Conservation (phyloP, 177 flowering plant species). For the Vitis hybrid region DNA sequence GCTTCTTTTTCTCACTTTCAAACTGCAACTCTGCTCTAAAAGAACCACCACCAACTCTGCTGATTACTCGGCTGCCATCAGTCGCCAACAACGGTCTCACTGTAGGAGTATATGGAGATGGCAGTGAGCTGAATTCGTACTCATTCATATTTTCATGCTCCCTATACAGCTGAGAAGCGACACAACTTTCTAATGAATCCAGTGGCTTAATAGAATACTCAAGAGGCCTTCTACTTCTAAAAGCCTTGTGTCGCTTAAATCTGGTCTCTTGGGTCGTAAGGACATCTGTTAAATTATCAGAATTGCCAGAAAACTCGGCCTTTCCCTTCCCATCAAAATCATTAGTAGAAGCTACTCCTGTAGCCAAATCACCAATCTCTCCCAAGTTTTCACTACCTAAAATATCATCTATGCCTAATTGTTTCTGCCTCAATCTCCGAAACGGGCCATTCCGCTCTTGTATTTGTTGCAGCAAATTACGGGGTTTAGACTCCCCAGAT, state of each 20-base stretch:
- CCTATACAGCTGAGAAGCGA: slow-evolving; percentile 52
- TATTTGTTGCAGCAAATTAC: slow-evolving; percentile 3
- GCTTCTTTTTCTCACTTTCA: slow-evolving; percentile 14
- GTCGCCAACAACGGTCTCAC: slow-evolving; percentile 55
- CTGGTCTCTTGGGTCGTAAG: slow-evolving; percentile 14
- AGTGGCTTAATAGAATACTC: slow-evolving; percentile 33
- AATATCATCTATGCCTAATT: slow-evolving; percentile 12
- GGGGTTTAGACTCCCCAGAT: slow-evolving; percentile 8
- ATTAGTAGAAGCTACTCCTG: too few relatives aligned
- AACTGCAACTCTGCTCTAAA: slow-evolving; percentile 10
- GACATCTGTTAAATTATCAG: slow-evolving; percentile 16
- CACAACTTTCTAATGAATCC: slow-evolving; percentile 54
- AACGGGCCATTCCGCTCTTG: slow-evolving; percentile 5
- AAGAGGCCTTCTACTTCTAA: slow-evolving; percentile 29
- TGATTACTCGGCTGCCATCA: slow-evolving; percentile 52
- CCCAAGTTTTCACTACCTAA: slow-evolving; percentile 15
- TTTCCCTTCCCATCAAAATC: background rate
- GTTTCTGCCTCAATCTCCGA: slow-evolving; percentile 13
- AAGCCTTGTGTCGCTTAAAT: slow-evolving; percentile 19
- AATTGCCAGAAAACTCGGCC: slow-evolving; percentile 13
- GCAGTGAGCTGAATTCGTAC: slow-evolving; percentile 25
- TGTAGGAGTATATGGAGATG: slow-evolving; percentile 27
- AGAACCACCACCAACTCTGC: slow-evolving; percentile 31
- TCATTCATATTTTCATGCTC: slow-evolving; percentile 46
- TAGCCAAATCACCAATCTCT: slow-evolving; percentile 8